Evolutionary conservation across 2,329 filamentous ascomycete genomes (phyloP), one percentile per base, ranked within the genome.

Genomic region (Curvularia sp.): DNA sequence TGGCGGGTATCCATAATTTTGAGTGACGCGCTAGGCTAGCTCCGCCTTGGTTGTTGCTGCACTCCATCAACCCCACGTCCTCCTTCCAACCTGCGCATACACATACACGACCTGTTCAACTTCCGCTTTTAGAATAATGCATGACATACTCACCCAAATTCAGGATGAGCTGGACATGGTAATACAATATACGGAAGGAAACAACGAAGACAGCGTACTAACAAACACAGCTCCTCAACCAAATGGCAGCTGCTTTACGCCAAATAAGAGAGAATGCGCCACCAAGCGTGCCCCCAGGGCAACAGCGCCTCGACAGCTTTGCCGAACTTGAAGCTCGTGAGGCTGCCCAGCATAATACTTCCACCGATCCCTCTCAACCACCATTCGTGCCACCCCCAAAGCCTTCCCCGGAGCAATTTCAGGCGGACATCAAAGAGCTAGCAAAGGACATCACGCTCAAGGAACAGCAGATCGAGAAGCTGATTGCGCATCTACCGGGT

Each of bases 91-190:
- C 5, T n/a, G 24, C 4, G 33, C 30, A 24, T 2, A 44, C 24
- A 43, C 9, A 26, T 30, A 5, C 30, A 38, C 35, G 13, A 15
- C 15, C 15, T 6, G n/a, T 38, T 38, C 7, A 15, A 38, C 35
- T 38, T 15, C 6, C 7, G 7, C 35, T 12, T 38, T 53, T 9
- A 20, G 7, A 7, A 72, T 41, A 57, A 92, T 92, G 88, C 85
- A 85, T 28, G 92, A 96, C 74, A 84, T 89, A 62, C 83, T 96
- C 57, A 94, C 92, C 1, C 91, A 95, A 76, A 83, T 95, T 57
- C 92, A 96, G 78, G 91, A 95, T 80, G 89, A 90, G 77, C 86
- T 94, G 60, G 91, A 95, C 72, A 88, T 93, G 84, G 91, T 91
- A 80, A 33, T 44, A 26, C 20, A 20, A 20, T 24, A 22, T 28